Base-by-base conservation (phyloP, 192 early-diverging fungal genomes). In the Rhizophlyctis rosea region DNA sequence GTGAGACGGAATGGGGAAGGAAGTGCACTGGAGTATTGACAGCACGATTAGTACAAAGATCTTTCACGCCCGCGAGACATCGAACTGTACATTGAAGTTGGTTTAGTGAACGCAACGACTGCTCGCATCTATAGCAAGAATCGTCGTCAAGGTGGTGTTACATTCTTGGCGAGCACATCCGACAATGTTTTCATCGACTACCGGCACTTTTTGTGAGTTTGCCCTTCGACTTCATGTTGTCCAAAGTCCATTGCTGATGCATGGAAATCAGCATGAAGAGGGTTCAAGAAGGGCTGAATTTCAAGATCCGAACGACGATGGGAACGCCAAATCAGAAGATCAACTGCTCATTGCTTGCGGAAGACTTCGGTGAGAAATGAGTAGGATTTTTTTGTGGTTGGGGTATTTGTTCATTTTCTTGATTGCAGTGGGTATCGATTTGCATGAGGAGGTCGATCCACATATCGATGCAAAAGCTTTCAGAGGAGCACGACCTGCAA, bases 151-250 rank as follows among this genome's bases (percentile, higher is more conserved):
- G 24, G 49, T 5, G 31, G 47, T 21, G 70, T 51, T 11, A 25
- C 52, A 9, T 77, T 69, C 34, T 30, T 77, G 2, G 64, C 68
- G 28, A 68, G 60, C 11, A 61, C 57, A 25, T 64, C 59, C 34
- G 49, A 63, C 27, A 49, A 68, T 32, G 50, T 49, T 2, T 32
- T 77, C 1, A 39, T 77, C 25, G 76, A 77, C 18, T 74, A 34
- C 53, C 47, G 76, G 28, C 69, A 59, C 29, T 52, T 74, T 34
- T 36, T 61, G 76, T 77, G 44, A 56, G 69, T 68, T 23, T 28
- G n/a, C 21, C 0, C 2, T 64, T n/a, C 0, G 13, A 29, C 52
- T 13, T 54, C 30, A 27, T 27, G 9, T 27, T 14, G 23, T 54
- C 30, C 24, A n/a, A n/a, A 14, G 14, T 18, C 25, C 23, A 62